A percentile compares a stretch with the other conserved stretches of the same genome.
Evolutionary conservation across 345 rosid genomes (phyloP).

Genomic region (Heritiera fomes): DNA sequence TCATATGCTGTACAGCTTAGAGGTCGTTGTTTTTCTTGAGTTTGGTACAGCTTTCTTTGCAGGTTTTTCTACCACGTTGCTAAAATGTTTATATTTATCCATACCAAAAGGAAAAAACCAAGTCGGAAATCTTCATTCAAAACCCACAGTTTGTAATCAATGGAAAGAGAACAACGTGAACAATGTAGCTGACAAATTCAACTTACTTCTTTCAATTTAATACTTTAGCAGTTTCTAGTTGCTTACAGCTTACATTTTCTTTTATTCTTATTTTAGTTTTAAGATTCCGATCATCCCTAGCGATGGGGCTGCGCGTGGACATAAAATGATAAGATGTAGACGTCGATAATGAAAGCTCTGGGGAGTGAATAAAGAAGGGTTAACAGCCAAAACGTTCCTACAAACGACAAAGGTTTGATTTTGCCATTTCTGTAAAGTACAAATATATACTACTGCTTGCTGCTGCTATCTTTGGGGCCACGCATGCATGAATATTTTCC

Average conservation of each 20-base stretch:
- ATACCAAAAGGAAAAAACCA: neutral
- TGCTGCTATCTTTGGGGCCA: neutral
- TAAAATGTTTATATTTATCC: neutral
- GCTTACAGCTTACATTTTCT: neutral
- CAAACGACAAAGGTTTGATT: constrained; percentile 25
- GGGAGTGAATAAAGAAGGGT: neutral
- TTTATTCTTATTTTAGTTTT: neutral
- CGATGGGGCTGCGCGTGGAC: neutral
- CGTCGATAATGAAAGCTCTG: constrained; percentile 1
- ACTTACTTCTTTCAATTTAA: neutral
- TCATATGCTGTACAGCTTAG: neutral
- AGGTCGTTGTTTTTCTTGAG: neutral
- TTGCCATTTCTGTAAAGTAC: constrained; percentile 18
- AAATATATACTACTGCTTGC: neutral
- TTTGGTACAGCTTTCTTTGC: neutral
- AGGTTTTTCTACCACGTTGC: no score
- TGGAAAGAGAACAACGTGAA: neutral
- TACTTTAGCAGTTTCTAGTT: neutral
- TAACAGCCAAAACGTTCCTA: neutral
- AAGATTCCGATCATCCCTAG: neutral
- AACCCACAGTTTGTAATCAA: neutral
- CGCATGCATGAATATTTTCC: neutral
- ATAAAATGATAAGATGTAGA: constrained; percentile 9
- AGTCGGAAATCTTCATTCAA: neutral
- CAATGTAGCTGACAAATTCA: no score